Base-by-base conservation (phyloP, 345 rosid species). In the Hypericum androsaemum region DNA sequence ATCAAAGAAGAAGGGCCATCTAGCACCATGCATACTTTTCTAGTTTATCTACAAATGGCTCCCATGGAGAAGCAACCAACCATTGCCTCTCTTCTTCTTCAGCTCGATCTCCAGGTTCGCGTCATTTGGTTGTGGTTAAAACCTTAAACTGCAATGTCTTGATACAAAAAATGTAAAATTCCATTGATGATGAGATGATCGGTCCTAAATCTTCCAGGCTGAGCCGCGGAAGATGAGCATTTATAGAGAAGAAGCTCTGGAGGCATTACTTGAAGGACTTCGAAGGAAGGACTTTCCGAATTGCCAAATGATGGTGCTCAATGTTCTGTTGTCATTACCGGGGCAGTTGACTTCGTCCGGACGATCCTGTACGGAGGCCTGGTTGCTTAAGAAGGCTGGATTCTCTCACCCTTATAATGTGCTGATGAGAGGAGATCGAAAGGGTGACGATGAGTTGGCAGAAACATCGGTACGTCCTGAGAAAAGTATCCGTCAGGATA, bases 141-240 rank as follows among this genome's bases (percentile, higher is more conserved):
- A n/a, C n/a, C n/a, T n/a, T n/a, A n/a, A n/a, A n/a, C n/a, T n/a
- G n/a, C n/a, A n/a, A n/a, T n/a, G n/a, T n/a, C n/a, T n/a, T n/a
- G n/a, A n/a, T n/a, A n/a, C n/a, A n/a, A n/a, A n/a, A n/a, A n/a
- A n/a, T n/a, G n/a, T n/a, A n/a, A n/a, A n/a, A n/a, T n/a, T n/a
- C n/a, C n/a, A n/a, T n/a, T n/a, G n/a, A n/a, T n/a, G n/a, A n/a
- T n/a, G n/a, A n/a, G n/a, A n/a, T n/a, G n/a, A n/a, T n/a, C n/a
- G n/a, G n/a, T n/a, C n/a, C n/a, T n/a, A n/a, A n/a, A n/a, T 49
- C 6, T 43, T 39, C 22, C 71, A 83, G 83, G 75, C 39, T 5
- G 83, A 83, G 71, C 89, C 89, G n/a, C 66, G 65, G 47, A 74
- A 83, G 66, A 83, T 80, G 86, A 83, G 89, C 72, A 77, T 83